Evolutionary conservation across 495 filamentous ascomycete genomes (phyloP).

Genomic region (Talaromyces nanjingensis): DNA sequence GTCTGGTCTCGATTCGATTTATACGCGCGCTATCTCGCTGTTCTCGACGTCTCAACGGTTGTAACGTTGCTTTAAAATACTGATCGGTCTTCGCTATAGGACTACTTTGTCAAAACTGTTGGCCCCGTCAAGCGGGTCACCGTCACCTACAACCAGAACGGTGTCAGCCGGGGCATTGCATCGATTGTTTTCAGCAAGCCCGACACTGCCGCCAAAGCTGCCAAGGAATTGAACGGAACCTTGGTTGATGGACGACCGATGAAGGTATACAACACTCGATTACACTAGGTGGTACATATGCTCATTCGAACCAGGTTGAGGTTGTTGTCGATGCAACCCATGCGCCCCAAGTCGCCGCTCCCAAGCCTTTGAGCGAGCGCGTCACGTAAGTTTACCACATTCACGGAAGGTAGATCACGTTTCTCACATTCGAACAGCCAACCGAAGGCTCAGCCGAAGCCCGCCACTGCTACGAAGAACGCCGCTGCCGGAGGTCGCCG

Average conservation of each 20-base stretch:
- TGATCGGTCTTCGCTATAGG: conserved; percentile 58
- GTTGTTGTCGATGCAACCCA: conserved; percentile 74
- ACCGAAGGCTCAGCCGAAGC: conserved; percentile 76
- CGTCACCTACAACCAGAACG: conserved; percentile 87
- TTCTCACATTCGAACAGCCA: conserved; percentile 30
- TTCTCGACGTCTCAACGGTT: conserved; percentile 12
- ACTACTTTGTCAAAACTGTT: conserved; percentile 86
- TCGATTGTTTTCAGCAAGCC: conserved; percentile 70
- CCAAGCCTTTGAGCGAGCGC: conserved; percentile 79
- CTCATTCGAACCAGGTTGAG: conserved; percentile 61
- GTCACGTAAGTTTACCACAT: conserved; percentile 52
- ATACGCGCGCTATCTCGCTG: conserved; percentile 11
- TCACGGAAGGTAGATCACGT: background rate
- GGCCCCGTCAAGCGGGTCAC: conserved; percentile 83
- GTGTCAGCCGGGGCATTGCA: conserved; percentile 82
- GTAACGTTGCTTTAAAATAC: conserved; percentile 26
- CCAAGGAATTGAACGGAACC: conserved; percentile 74
- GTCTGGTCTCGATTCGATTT: conserved; percentile 29
- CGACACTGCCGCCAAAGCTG: conserved; percentile 74
- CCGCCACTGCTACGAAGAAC: conserved; percentile 64
- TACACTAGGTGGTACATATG: background rate
- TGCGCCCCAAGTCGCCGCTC: conserved; percentile 53
- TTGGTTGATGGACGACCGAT: conserved; percentile 84
- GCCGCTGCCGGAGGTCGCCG: conserved; percentile 31
- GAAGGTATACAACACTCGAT: conserved; percentile 52